Evolutionary conservation across 495 filamentous ascomycete genomes (phyloP), one percentile per base, ranked within the genome.

Genomic region (Penicillium silybi): DNA sequence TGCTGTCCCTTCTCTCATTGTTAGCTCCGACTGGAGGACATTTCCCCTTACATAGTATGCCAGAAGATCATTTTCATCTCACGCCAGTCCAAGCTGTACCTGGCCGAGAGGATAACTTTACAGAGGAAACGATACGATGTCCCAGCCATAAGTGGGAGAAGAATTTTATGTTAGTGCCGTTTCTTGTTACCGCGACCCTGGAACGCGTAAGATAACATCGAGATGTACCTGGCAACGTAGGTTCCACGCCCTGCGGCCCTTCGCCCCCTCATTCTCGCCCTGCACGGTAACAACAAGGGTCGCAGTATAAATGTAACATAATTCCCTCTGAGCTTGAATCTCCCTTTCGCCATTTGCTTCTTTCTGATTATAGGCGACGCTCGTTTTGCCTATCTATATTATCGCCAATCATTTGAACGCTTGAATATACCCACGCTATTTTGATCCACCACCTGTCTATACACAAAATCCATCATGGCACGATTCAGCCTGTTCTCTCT

Each of bases 401-500:
- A 20, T 19, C 37, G 46, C 45, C 56, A 52, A 52, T 63, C 59
- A n/a, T 52, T 58, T 45, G 11, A 9, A 27, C 27, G 11, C 16
- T 27, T 60, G 46, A 43, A 53, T 50, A 63, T 56, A 51, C 8
- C 23, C 43, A 7, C 26, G 37, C 44, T 46, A 44, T 11, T 49
- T 57, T 43, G 18, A 20, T 26, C 17, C 56, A 55, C 48, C 49
- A 55, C 48, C 49, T 58, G 38, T 26, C 34, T 13, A 38, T 19
- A 42, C 40, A 56, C 9, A 46, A 18, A 51, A 56, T 52, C 27
- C 59, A 68, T 25, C 58, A 76, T 75, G 72, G 61, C 68, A 27
- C 72, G 67, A 32, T 54, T 70, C 61, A 70, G 26, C 34, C 34
- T 71, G 35, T 68, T 65, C 25, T 53, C 68, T 54, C 50, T 73